Evolutionary conservation across 208 protist genomes (phyloP), one percentile per base, ranked within the genome.

Genomic region (Trypanosoma lewisi): DNA sequence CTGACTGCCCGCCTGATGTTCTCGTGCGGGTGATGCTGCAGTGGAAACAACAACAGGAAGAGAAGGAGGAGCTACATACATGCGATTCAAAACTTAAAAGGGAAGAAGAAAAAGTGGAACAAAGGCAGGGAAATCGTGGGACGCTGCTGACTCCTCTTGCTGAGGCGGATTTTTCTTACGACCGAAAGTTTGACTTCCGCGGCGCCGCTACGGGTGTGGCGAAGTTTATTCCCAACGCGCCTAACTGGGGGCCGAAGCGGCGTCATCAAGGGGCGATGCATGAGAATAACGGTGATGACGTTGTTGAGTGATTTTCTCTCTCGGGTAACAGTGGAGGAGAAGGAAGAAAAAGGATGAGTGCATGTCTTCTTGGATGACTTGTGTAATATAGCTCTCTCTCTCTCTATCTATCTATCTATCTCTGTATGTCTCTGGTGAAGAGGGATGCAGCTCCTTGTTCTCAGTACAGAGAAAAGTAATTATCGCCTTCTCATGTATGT

Each of bases 181-280:
- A 87, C 25, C 71, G 61, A 51, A n/a, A 78, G 65, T 84, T 83
- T 73, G 90, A 96, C 69, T 94, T 86, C 54, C 73, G 90, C 23
- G 62, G 85, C 8, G 65, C 79, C n/a, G 81, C 69, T 12, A 85
- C 80, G 0, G 90, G 90, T 2, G 72, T 93, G 27, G 77, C 76
- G 21, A 96, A 96, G 71, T 96, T 94, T 64, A 82, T 96, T 68
- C 87, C 87, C 1, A 96, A 96, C 52, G 90, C 87, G 9, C 87
- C 90, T 3, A 78, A 86, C 4, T 96, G 90, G 90, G 90, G 90
- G 2, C 90, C 90, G 41, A 88, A 87, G 55, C 75, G 87, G 21
- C 80, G 87, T 9, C 90, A 96, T 47, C 84, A 85, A 56, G 90
- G 90, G 0, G 80, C 83, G 0, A 58, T 67, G 28, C 67, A 54